These are phyloP conservation scores for Flaveria sonorensis DNA, from an alignment of 129 eudicot species.

Conservation along the genomic window DNA sequence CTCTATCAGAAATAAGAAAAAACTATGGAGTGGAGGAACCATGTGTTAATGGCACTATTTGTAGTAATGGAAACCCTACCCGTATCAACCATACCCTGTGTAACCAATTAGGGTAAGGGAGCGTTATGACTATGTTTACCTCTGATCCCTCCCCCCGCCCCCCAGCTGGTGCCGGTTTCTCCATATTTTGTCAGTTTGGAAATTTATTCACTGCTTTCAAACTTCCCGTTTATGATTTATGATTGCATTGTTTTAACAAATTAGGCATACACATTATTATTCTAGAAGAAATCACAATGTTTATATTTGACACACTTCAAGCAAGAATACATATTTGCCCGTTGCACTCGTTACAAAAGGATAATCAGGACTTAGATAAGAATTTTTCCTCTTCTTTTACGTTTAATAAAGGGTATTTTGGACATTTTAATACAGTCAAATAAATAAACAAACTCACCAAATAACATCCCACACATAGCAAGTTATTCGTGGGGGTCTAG, in stretches of 20 bases:
- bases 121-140: conserved; percentile 2
- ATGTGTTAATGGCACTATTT: conserved; percentile 25
- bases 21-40: conserved; percentile 17
- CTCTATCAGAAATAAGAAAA: not conserved
- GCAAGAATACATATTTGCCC: not conserved
- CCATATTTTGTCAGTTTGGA: conserved; percentile 23
- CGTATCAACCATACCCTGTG: conserved; percentile 9
- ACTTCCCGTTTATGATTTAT: conserved; percentile 3
- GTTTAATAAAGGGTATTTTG: not conserved
- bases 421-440: not conserved
- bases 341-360: not conserved
- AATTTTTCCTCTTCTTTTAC: not conserved
- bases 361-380: not conserved
- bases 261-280: not conserved
- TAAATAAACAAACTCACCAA: too few relatives aligned
- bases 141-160: not conserved
- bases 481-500: too few relatives aligned
- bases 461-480: too few relatives aligned
- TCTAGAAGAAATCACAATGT: not conserved
- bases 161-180: not conserved
- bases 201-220: conserved; percentile 22
- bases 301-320: not conserved
- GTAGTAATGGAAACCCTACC: conserved; percentile 17
- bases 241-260: conserved; percentile 2
- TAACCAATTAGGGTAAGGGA: conserved; percentile 18